Percentiles rank a stretch among this genome's conserved stretches.
Conservation (phyloP, 257 asterid species). For the Capsicum pubescens region DNA sequence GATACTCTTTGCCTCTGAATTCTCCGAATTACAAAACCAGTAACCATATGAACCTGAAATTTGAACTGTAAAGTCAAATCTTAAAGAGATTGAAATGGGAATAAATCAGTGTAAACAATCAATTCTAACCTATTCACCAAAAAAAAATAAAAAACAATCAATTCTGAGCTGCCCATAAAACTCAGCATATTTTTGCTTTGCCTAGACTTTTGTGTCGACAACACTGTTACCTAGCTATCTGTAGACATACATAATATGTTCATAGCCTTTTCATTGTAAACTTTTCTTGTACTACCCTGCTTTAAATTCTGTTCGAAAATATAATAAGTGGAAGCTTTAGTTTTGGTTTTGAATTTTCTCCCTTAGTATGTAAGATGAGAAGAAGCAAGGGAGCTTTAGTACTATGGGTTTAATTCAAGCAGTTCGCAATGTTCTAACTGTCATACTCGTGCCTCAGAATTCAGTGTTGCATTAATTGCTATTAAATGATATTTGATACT, state of each 20-base stretch:
- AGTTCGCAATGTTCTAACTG: neutral
- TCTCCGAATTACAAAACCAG: neutral
- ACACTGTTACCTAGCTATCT: neutral
- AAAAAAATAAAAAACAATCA: neutral
- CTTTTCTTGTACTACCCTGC: neutral
- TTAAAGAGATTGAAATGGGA: neutral
- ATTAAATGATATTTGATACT: neutral
- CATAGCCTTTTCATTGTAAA: neutral
- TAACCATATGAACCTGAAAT: neutral
- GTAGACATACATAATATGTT: neutral
- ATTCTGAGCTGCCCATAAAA: neutral
- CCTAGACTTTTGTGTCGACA: neutral
- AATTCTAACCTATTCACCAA: neutral
- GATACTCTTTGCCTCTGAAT: neutral
- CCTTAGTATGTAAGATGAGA: neutral
- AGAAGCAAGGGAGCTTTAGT: slow-evolving; percentile 22
- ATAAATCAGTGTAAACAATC: neutral
- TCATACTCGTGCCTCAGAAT: slow-evolving; percentile 3
- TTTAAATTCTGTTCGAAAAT: neutral
- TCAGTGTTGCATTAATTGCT: neutral
- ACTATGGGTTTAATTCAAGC: neutral
- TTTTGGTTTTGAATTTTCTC: neutral
- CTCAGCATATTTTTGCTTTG: neutral
- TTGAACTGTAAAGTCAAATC: neutral
- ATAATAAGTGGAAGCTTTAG: neutral